Evolutionary conservation across 2,329 filamentous ascomycete genomes (phyloP), one percentile per base, ranked within the genome.

Genomic region (Colletotrichum theobromicola): DNA sequence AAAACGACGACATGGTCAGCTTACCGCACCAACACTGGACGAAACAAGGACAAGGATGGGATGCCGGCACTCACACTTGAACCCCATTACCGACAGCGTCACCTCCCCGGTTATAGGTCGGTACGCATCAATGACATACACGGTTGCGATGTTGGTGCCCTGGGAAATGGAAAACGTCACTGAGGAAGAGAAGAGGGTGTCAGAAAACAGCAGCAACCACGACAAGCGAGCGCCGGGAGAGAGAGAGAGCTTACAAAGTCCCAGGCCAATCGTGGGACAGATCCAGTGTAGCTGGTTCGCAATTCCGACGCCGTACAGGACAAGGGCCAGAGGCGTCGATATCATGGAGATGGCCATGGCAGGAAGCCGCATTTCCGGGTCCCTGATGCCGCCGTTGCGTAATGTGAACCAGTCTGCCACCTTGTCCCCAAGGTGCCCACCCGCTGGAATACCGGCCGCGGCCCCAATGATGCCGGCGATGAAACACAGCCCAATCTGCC

Each of bases 361-460:
- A 2, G 89, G 89, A 7, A 92, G 80, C n/a, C 90, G 84, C 89
- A 92, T 91, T 78, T 91, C 89, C 0, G 90, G 88, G 64, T 90
- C 87, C n/a, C 90, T 84, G 24, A 92, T 84, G 7, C 90, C 90
- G 5, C 86, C 84, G 76, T 91, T 92, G 32, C 84, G 83, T 67
- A 81, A 83, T 0, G 90, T 91, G 26, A 88, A 82, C 69, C 82
- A 84, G 63, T 89, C 87, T 21, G 88, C 87, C 10, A 87, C 80
- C 79, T 82, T 84, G 77, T 91, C 87, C 4, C 85, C 85, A 1
- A 88, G 77, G 34, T 83, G 80, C 1, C 90, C 89, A 9, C 89
- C 89, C 4, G 86, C 84, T 4, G 87, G 84, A n/a, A 90, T 86
- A 13, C 87, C 89, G 6, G 88, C 42, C 4, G 87, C 74, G 2